Percentiles rank a stretch among this genome's conserved stretches.
phyloP scores from a whole-genome alignment of 2,329 filamentous ascomycete species.

The Thelonectria olida region DNA sequence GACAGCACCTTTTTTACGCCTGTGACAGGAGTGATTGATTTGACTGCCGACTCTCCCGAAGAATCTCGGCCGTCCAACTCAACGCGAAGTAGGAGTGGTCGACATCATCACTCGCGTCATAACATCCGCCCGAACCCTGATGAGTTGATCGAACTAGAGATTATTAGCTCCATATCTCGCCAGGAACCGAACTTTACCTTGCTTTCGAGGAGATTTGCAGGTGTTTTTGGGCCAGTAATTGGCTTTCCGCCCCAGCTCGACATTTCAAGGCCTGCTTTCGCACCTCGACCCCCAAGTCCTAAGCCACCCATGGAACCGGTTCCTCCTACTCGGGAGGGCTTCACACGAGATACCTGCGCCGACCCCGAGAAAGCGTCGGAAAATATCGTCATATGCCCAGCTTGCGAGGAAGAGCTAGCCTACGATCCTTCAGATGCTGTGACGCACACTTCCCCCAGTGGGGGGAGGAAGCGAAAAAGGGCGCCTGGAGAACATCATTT shows the following conservation, averaged over 20 bases:
- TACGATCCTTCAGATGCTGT: conserved; percentile 65
- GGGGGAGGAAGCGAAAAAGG: conserved; percentile 53
- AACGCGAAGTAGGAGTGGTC: conserved; percentile 22
- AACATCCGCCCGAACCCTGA: conserved; percentile 28
- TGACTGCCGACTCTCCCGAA: conserved; percentile 58
- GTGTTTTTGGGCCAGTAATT: conserved; percentile 37
- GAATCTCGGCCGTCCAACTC: conserved; percentile 40
- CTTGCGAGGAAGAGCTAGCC: conserved; percentile 85
- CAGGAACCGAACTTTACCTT: conserved; percentile 31
- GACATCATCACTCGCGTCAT: neutral
- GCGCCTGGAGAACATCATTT: conserved; percentile 80
- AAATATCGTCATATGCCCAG: conserved; percentile 81
- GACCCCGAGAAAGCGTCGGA: conserved; percentile 62
- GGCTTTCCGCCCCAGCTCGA: conserved; percentile 35
- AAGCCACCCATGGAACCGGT: conserved; percentile 70
- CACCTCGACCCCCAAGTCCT: conserved; percentile 44
- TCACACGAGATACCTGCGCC: conserved; percentile 73
- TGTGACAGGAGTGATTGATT: conserved; percentile 56
- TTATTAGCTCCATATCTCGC: conserved; percentile 29
- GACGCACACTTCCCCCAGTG: conserved; percentile 26
- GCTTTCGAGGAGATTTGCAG: conserved; percentile 39
- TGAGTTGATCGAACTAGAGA: conserved; percentile 37
- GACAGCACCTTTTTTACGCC: conserved; percentile 53
- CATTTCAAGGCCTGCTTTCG: conserved; percentile 43
- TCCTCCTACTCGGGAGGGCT: conserved; percentile 75